phyloP scores from a whole-genome alignment of 768 basidiomycete species.

The Termitomyces titanicus region DNA sequence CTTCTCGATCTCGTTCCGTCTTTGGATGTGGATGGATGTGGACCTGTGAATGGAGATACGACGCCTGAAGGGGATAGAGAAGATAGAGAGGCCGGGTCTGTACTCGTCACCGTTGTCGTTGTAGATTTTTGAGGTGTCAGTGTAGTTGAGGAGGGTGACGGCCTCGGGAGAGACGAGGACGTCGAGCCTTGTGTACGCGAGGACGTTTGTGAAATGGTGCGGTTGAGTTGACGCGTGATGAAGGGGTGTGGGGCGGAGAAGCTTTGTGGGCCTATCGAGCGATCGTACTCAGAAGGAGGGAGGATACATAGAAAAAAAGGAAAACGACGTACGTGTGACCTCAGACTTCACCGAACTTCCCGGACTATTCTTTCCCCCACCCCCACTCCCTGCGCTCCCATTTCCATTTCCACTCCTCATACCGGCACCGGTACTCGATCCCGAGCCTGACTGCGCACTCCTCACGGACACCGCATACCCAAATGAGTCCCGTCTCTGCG shows the following conservation, averaged over 20 bases:
- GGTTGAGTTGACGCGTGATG: slow-evolving; percentile 60
- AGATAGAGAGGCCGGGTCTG: slow-evolving; percentile 12
- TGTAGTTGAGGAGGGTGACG: slow-evolving; percentile 1
- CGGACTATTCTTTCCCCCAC: slow-evolving; percentile 24
- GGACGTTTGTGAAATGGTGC: slow-evolving; percentile 62
- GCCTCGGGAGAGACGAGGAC: slow-evolving; percentile 23
- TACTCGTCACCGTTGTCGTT: neutral
- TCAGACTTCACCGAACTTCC: slow-evolving; percentile 36
- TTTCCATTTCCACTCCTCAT: neutral
- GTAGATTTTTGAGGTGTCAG: neutral
- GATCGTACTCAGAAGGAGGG: neutral
- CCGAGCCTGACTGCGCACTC: neutral
- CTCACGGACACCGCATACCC: slow-evolving; percentile 12
- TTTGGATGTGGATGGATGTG: slow-evolving; percentile 26
- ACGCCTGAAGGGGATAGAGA: slow-evolving; percentile 58
- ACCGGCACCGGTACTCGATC: neutral
- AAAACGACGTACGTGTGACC: slow-evolving; percentile 36
- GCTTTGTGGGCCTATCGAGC: slow-evolving; percentile 37
- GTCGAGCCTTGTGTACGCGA: slow-evolving; percentile 53
- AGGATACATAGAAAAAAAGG: neutral
- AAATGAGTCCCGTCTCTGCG: slow-evolving; percentile 8
- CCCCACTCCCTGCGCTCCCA: too few species aligned
- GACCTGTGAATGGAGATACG: slow-evolving; percentile 47
- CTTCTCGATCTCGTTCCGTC: slow-evolving; percentile 11
- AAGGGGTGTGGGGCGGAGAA: slow-evolving; percentile 48